Base-by-base conservation (phyloP, 371 early-diverging fungal genomes). In the Mucor plumbeus region DNA sequence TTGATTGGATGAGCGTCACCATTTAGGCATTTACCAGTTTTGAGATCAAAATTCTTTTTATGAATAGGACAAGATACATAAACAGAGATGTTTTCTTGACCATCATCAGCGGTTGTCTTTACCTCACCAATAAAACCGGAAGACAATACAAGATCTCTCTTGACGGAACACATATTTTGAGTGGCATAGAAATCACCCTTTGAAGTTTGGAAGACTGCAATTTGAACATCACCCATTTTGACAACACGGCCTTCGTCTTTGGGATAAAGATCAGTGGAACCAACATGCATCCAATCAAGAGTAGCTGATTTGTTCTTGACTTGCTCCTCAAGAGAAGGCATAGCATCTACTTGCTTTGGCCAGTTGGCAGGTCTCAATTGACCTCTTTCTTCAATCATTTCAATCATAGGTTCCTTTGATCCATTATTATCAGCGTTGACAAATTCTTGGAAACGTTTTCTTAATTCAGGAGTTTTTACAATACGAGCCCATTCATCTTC, bases 101-200 rank as follows among this genome's bases (percentile, higher is more conserved):
- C 48, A 48, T 48, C 21, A 34, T 48, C 63, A 5, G 64, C 69
- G 39, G 71, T 59, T 39, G 63, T 75, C 38, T 73, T 74, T 35
- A 76, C 71, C 14, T 64, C 56, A 19, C 90, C 90, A 38, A 90
- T 65, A 31, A 90, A 61, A 36, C 89, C 90, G 8, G 78, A 75
- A 21, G 90, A 82, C 35, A 90, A 75, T n/a, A 90, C 89, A 47
- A 90, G 73, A 34, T 89, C 87, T 54, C 87, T 85, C 69, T 89
- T 90, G 70, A 89, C 87, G 11, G 90, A 88, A 61, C 91, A 90
- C 90, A 90, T 90, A 73, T 90, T 90, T 68, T 90, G 90, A 21
- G 88, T 87, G 33, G 89, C 90, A 67, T 88, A 89, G 85, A 87
- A 89, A 19, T 79, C 70, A 19, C 73, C 79, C 4, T 60, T 31